A percentile compares a stretch with the other conserved stretches of the same genome.
These are phyloP conservation scores for Tricholoma matsutake DNA, from an alignment of 768 basidiomycete species.

Conservation along the genomic window DNA sequence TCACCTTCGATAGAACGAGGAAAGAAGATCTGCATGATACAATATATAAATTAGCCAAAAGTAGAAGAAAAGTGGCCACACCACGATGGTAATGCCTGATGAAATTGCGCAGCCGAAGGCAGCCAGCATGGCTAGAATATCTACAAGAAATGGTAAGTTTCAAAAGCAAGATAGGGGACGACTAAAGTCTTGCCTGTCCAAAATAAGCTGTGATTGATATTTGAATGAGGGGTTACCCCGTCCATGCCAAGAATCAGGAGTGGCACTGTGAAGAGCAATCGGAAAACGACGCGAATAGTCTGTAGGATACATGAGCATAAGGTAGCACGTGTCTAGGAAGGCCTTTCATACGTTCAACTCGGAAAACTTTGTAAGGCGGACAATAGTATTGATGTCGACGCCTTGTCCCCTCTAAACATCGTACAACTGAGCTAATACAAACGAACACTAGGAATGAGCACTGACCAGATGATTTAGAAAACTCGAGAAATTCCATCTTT, in stretches of 20 bases:
- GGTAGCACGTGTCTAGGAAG: not conserved
- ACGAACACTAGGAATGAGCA: not conserved
- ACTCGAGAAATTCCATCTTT: conserved; percentile 63
- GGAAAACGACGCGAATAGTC: conserved; percentile 71
- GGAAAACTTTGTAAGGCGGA: conserved; percentile 76
- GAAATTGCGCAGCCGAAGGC: conserved; percentile 63
- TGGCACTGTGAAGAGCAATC: conserved; percentile 68
- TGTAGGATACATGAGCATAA: conserved; percentile 20
- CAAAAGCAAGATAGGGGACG: not conserved
- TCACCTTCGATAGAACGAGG: conserved; percentile 72
- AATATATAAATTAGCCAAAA: not conserved
- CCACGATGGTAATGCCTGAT: conserved; percentile 72
- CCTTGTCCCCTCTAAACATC: conserved; percentile 50
- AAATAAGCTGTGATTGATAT: conserved; percentile 61
- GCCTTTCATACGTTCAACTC: conserved; percentile 67
- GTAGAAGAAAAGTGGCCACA: conserved; percentile 27
- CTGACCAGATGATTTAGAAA: conserved; percentile 63
- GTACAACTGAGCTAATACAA: not conserved
- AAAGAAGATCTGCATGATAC: conserved; percentile 68
- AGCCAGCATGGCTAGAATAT: conserved; percentile 55
- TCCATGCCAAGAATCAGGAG: conserved; percentile 66
- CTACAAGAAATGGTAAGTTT: conserved; percentile 27
- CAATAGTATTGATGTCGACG: conserved; percentile 62
- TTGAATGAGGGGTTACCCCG: conserved; percentile 57
- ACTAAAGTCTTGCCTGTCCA: conserved; percentile 40